Base-by-base conservation (phyloP, 371 early-diverging fungal species). In the Mucor mucedo region DNA sequence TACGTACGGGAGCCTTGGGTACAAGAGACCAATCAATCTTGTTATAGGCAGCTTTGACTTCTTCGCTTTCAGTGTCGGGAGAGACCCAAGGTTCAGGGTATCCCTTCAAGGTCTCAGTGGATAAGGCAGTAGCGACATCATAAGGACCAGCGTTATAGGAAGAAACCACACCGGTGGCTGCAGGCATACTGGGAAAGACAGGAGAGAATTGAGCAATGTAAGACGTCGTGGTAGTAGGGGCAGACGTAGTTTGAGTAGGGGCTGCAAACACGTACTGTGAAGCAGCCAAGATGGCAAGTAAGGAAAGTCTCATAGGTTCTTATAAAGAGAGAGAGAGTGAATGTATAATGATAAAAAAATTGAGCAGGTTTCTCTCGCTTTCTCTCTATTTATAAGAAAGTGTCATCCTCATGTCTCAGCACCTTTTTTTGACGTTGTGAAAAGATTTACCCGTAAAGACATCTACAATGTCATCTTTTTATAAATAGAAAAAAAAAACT, bases 1-100 rank as follows among this genome's bases (percentile, higher is more conserved):
- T 54, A 27, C 73, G 71, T 1, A 76, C 70, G 3, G 75, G 62
- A 0, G 77, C 70, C 3, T 72, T 60, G 11, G 82, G 82, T 2
- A 81, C 79, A 13, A 66, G 53, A 38, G 32, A 29, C 82, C 82
- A 81, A 41, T 81, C 72, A 38, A 81, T 78, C 5, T 75, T 57
- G 14, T 65, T 59, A 11, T 72, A 66, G 2, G 63, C 77, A 44
- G 77, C 73, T 30, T 66, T 45, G 13, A 81, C 68, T 67, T 78
- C 79, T 33, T 68, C 38, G 44, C 55, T 54, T 27, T 61, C 55
- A 3, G 72, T 68, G 29, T 63, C 49, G 38, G 82, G 77, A 0
- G 65, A 42, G 16, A 28, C 41, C 79, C 78, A 81, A 10, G 72
- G 63, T 40, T 63, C 62, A 47, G 82, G 82, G 38, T 81, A 81